Conservation (phyloP, 768 basidiomycete species). For the Russula vinacea region DNA sequence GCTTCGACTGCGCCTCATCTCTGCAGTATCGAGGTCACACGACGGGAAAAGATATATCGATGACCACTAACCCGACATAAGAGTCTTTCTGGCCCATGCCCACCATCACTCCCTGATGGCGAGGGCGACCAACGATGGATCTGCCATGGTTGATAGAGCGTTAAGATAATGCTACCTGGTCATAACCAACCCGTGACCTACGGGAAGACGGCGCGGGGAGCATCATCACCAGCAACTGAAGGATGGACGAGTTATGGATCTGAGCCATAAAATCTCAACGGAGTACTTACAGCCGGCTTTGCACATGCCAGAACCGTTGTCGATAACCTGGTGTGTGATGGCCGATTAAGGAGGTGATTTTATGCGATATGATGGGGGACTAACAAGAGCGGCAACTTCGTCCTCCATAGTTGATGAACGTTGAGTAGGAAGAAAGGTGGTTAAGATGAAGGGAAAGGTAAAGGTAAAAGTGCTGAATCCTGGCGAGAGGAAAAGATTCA, state of each 20-base stretch:
- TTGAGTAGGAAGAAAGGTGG: constrained; percentile 13
- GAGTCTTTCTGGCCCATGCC: constrained; percentile 97
- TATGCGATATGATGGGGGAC: constrained; percentile 28
- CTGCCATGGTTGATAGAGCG: constrained; percentile 37
- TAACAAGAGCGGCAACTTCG: constrained; percentile 57
- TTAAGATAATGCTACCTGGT: constrained; percentile 22
- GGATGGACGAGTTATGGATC: constrained; percentile 78
- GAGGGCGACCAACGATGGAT: constrained; percentile 91
- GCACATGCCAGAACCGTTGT: constrained; percentile 99
- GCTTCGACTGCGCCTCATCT: constrained; percentile 91
- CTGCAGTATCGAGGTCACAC: constrained; percentile 40
- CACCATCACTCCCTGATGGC: constrained; percentile 94
- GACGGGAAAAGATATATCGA: constrained; percentile 10
- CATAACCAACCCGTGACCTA: constrained; percentile 43
- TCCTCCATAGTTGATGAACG: constrained; percentile 51
- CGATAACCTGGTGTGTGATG: constrained; percentile 59
- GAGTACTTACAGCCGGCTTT: constrained; percentile 90
- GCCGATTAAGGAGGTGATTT: constrained; percentile 9
- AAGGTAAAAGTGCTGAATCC: constrained; percentile 2
- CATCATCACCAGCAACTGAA: constrained; percentile 81
- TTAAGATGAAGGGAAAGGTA: not conserved
- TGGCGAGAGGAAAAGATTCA: not conserved
- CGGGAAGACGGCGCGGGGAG: constrained; percentile 95
- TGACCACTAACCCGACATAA: constrained; percentile 74
- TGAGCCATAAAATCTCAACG: constrained; percentile 31